Evolutionary conservation across 345 rosid genomes (phyloP), one percentile per base, ranked within the genome.

Genomic region (Excoecaria cochinchinensis): DNA sequence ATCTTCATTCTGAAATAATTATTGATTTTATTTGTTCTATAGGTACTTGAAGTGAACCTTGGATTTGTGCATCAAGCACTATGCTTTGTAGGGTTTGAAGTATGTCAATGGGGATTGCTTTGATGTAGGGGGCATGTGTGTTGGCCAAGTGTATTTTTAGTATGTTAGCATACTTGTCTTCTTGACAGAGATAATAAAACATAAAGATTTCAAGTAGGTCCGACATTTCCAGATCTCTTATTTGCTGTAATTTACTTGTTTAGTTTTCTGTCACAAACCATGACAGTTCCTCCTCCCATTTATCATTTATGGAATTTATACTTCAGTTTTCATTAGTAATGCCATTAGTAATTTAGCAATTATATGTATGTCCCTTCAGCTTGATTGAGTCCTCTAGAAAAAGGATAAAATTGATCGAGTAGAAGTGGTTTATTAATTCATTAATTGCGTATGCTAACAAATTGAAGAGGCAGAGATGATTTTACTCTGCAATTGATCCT

Each of bases 1-100:
- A 8, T 60, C 51, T 60, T 5, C 16, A 4, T 22, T 6, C 36
- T 52, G 64, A 78, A 58, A 39, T 73, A 48, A 24, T 40, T 24
- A 31, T 13, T 48, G 38, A 38, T 31, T 13, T 73, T 69, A 56
- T 40, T 44, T 61, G 70, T 38, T 9, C 61, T 67, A 52, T 14
- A 78, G 81, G 74, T 61, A 78, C 81, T 52, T 74, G 62, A 67
- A 50, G 53, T 42, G 59, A 73, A 57, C 5, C 31, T 78, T 73
- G 70, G 69, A 61, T 62, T 19, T n/a, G 74, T 66, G 12, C 53
- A 19, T 38, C 0, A 14, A 25, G 17, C 63, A 40, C 70, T 53
- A 25, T 12, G 58, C 65, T 40, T 24, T 74, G 9, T 74, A 53
- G 51, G 69, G 44, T 69, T 62, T 40, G 77, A 69, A 44, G 67